A percentile compares a stretch with the other conserved stretches of the same genome.
Evolutionary conservation across 2,329 filamentous ascomycete species (phyloP).

Genomic region (Fusarium sp.): DNA sequence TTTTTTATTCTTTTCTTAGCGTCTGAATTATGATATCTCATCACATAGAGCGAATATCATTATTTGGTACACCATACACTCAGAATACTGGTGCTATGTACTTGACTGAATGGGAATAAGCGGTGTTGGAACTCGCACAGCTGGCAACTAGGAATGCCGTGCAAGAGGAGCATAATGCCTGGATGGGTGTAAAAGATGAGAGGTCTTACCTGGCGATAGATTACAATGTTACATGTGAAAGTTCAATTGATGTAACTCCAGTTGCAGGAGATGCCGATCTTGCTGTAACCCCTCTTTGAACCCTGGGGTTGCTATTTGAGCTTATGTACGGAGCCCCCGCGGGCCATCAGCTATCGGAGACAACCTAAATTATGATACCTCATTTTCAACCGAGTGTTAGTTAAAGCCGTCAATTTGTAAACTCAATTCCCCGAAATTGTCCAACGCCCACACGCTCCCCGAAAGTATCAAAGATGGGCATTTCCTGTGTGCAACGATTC

Average conservation of each 20-base stretch:
- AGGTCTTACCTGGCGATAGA: not conserved
- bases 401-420: not conserved
- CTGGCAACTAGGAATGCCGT: no score
- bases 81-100: no score
- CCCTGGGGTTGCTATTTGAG: not conserved
- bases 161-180: no score
- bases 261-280: not conserved
- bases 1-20: no score
- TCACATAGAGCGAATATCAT: not conserved
- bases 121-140: fast-evolving
- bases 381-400: not conserved
- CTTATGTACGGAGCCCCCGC: not conserved
- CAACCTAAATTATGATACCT: not conserved
- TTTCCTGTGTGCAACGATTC: not conserved
- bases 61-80: not conserved
- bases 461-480: not conserved
- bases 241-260: not conserved
- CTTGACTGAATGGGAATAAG: not conserved
- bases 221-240: not conserved
- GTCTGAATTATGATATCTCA: fast-evolving
- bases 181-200: fast-evolving
- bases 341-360: not conserved
- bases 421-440: not conserved
- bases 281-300: not conserved
- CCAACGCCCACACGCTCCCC: not conserved